Percentiles rank a stretch among this genome's conserved stretches.
phyloP scores from a whole-genome alignment of 1,139 yeast genomes.

The Yamadazyma triangularis region DNA sequence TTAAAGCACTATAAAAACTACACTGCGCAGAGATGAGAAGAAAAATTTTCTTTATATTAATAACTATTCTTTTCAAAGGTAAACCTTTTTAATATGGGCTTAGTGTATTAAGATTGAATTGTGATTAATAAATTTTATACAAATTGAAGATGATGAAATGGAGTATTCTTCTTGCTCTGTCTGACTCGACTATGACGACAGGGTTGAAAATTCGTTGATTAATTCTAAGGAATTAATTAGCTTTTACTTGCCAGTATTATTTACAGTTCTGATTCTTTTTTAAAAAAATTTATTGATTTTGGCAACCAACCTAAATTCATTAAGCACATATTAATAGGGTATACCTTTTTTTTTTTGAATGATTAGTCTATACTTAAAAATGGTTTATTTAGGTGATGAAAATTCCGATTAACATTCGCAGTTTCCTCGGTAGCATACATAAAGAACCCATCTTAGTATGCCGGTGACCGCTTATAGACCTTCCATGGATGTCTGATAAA shows the following conservation, averaged over 20 bases:
- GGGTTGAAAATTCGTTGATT: slow-evolving; percentile 58
- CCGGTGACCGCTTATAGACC: slow-evolving; percentile 75
- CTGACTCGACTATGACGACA: slow-evolving; percentile 87
- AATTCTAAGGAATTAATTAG: slow-evolving; percentile 25
- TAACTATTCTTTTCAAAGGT: too few species aligned
- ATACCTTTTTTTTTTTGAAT: background rate
- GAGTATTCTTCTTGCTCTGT: slow-evolving; percentile 74
- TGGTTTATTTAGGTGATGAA: slow-evolving; percentile 57
- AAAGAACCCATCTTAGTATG: slow-evolving; percentile 76
- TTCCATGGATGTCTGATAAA: slow-evolving; percentile 67
- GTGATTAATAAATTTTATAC: too few species aligned
- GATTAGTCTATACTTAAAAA: too few species aligned
- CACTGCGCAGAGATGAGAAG: too few species aligned
- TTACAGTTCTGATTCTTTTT: slow-evolving; percentile 57
- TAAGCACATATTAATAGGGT: slow-evolving; percentile 21
- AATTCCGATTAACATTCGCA: slow-evolving; percentile 78
- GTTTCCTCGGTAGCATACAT: slow-evolving; percentile 89
- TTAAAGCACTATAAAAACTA: too few species aligned
- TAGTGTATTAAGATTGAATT: slow-evolving; percentile 1
- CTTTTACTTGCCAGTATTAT: slow-evolving; percentile 85
- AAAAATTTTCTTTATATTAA: too few species aligned
- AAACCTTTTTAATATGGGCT: slow-evolving; percentile 1
- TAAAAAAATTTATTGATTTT: slow-evolving; percentile 3
- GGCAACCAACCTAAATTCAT: slow-evolving; percentile 7
- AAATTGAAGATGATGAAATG: slow-evolving; percentile 42